phyloP scores from a whole-genome alignment of 2,329 filamentous ascomycete species.

The Sporothrix humicola region DNA sequence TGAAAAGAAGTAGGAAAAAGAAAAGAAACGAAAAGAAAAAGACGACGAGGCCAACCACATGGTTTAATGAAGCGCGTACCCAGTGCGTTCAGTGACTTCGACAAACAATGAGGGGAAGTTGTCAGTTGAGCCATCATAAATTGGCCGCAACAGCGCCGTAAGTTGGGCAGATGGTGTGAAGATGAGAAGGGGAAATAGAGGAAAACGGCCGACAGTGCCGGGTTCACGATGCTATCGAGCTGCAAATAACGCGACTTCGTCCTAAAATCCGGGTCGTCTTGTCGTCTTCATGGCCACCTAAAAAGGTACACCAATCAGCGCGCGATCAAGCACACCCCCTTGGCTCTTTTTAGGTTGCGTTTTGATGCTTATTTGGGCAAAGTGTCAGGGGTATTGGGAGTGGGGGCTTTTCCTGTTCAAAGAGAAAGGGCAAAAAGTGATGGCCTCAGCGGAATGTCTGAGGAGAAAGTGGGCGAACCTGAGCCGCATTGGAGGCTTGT shows the following conservation, averaged over 20 bases:
- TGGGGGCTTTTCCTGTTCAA: too few species aligned
- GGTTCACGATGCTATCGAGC: not conserved
- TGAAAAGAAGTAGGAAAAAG: not conserved
- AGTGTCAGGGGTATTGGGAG: not conserved
- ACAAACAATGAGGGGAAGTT: too few species aligned
- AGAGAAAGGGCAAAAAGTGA: too few species aligned
- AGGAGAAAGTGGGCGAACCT: not conserved
- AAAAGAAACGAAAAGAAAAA: not conserved
- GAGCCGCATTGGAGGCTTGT: too few species aligned
- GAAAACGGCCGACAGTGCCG: not conserved
- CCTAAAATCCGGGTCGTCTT: not conserved
- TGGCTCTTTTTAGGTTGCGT: not conserved
- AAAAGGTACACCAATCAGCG: slow-evolving; percentile 26
- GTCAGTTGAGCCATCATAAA: too few species aligned
- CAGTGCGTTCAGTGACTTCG: not conserved
- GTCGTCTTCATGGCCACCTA: not conserved
- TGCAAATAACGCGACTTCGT: not conserved
- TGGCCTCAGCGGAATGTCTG: not conserved
- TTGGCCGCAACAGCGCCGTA: too few species aligned
- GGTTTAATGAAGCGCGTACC: not conserved
- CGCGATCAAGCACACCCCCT: slow-evolving; percentile 20
- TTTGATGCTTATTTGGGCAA: too few species aligned
- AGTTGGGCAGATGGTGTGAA: too few species aligned
- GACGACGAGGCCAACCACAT: not conserved
- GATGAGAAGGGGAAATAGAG: too few species aligned